Base-by-base conservation (phyloP, 2,329 filamentous ascomycete species). In the Paecilomyces fulvus region DNA sequence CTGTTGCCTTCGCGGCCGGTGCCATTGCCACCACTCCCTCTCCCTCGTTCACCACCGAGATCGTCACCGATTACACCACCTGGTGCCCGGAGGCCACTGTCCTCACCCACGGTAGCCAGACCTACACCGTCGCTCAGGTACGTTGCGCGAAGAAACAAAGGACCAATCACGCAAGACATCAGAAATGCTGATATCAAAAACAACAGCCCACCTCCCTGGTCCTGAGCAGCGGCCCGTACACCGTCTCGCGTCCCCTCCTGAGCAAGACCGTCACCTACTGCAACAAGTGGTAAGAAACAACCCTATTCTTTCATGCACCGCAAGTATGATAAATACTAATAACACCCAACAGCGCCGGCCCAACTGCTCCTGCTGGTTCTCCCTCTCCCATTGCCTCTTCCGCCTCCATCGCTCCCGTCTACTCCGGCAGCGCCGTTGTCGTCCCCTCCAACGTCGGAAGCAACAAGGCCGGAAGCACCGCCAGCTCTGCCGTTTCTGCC, bases 171-270 rank as follows among this genome's bases (percentile, higher is more conserved):
- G 12, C 9, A 25, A 25, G 11, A 48, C 12, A 6, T 28, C 43
- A 25, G 28, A 53, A 33, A 12, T 53, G n/a, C 49, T 56, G 21
- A 49, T 25, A 30, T 46, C 52, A 9, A 28, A 25, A 23, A 5
- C 23, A 17, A 5, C 65, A 83, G 81, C 75, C 85, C 70, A 86
- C 84, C 71, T 86, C 83, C 71, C 74, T 88, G 73, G 88, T 85
- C 77, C 82, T 88, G 79, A 83, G 83, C 66, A 78, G 86, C 80
- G 87, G 86, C 81, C 82, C 85, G 65, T 88, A 84, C 84, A 89
- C 79, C 51, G 76, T 83, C 63, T 80, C 78, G 54, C 73, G 77
- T 67, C 77, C 82, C 59, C 71, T 80, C 63, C 64, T 70, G 61
- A 79, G 79, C 55, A 70, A 84, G 61, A 83, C 79, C 64, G 77